A percentile compares a stretch with the other conserved stretches of the same genome.
phyloP scores from a whole-genome alignment of 1,284 basidiomycete species.

The Cutaneotrichosporon cutaneum region DNA sequence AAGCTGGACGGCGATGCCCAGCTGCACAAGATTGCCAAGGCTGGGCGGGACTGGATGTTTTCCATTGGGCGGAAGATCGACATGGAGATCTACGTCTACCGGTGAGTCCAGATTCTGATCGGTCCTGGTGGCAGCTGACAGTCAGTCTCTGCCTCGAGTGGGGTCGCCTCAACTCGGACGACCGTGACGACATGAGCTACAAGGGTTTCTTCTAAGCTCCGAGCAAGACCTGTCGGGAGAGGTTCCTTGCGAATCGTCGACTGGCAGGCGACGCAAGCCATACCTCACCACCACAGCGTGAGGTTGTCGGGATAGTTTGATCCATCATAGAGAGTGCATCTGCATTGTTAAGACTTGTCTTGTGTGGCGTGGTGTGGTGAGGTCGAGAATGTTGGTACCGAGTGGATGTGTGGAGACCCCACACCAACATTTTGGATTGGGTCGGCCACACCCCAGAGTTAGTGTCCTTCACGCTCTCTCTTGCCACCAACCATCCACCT shows the following conservation, averaged over 20 bases:
- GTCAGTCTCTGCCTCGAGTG: slow-evolving; percentile 74
- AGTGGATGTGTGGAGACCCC: background rate
- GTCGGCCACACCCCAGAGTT: background rate
- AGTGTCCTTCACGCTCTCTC: background rate
- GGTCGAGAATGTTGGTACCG: background rate
- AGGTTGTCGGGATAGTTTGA: background rate
- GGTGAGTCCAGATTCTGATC: slow-evolving; percentile 43
- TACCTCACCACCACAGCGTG: background rate
- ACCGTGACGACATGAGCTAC: slow-evolving; percentile 67
- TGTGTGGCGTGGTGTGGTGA: background rate
- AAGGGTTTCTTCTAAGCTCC: slow-evolving; percentile 19
- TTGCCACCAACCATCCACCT: background rate
- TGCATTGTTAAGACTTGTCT: background rate
- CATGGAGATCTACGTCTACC: slow-evolving; percentile 86
- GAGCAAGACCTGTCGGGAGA: background rate
- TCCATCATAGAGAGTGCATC: background rate
- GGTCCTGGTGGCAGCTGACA: background rate
- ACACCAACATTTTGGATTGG: background rate
- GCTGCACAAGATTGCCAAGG: slow-evolving; percentile 74
- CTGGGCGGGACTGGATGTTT: slow-evolving; percentile 85
- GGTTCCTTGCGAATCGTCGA: too few relatives aligned
- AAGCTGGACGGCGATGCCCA: slow-evolving; percentile 68
- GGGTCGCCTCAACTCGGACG: slow-evolving; percentile 76
- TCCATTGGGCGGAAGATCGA: slow-evolving; percentile 75
- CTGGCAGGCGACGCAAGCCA: background rate